Conservation (phyloP, 2,329 filamentous ascomycete species). For the Colletotrichum aenigma region DNA sequence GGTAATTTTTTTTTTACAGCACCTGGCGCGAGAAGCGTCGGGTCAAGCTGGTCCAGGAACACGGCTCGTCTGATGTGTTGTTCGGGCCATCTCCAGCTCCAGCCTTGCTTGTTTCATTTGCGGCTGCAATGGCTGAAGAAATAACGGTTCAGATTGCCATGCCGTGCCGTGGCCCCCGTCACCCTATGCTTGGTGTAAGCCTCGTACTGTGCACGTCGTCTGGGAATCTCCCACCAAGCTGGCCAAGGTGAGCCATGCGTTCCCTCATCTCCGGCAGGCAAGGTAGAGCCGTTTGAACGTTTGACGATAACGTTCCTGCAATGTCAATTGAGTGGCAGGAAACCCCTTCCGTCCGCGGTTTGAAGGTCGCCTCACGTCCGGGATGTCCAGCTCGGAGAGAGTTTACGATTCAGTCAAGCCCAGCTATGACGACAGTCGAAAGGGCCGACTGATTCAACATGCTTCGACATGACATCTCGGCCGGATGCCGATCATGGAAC, state of each 20-base stretch:
- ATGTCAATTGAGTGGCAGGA: background rate
- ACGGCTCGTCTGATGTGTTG: slow-evolving; percentile 13
- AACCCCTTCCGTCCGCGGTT: background rate
- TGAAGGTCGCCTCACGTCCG: slow-evolving; percentile 16
- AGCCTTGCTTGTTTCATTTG: slow-evolving; percentile 19
- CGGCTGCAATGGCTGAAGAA: background rate
- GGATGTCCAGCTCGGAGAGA: slow-evolving; percentile 5
- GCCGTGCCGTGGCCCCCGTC: background rate
- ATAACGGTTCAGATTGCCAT: background rate
- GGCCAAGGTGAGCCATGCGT: slow-evolving; percentile 10
- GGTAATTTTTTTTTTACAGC: background rate
- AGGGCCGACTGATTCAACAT: slow-evolving; percentile 10
- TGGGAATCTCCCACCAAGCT: background rate
- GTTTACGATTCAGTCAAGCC: slow-evolving; percentile 10
- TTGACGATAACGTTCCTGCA: slow-evolving; percentile 8
- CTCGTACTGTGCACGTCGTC: background rate
- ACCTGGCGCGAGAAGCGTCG: slow-evolving; percentile 18
- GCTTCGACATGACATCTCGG: slow-evolving; percentile 9
- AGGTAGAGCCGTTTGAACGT: background rate
- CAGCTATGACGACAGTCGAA: slow-evolving; percentile 11
- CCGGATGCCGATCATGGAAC: slow-evolving; percentile 18
- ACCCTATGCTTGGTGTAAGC: background rate
- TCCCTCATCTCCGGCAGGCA: slow-evolving; percentile 17
- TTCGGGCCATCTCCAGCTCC: slow-evolving; percentile 2
- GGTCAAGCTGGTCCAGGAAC: background rate